Evolutionary conservation across 2,329 filamentous ascomycete species (phyloP).

Genomic region (Cytospora piceicola): DNA sequence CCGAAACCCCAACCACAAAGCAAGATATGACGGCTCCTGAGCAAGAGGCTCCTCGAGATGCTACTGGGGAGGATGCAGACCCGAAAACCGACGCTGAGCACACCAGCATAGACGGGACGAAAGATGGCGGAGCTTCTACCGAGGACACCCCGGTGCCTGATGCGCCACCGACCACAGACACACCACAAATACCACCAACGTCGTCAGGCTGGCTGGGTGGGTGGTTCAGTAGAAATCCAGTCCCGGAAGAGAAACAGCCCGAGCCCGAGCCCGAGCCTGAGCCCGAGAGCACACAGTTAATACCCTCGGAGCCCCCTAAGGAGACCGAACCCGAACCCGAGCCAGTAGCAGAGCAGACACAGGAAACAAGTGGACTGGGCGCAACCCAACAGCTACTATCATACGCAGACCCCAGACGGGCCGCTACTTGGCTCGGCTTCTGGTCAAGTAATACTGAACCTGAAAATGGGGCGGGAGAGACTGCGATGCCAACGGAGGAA

Average conservation of each 20-base stretch:
- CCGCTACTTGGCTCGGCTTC: conserved; percentile 42
- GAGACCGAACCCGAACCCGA: conserved; percentile 17
- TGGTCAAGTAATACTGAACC: conserved; percentile 26
- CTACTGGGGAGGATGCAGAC: neutral
- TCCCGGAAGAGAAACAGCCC: conserved; percentile 9
- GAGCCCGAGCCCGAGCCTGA: conserved; percentile 26
- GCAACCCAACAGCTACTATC: conserved; percentile 28
- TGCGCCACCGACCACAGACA: conserved; percentile 17
- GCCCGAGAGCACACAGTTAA: conserved; percentile 32
- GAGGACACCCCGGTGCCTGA: conserved; percentile 7
- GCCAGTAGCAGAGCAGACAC: neutral
- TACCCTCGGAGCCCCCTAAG: conserved; percentile 26
- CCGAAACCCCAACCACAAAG: conserved; percentile 8
- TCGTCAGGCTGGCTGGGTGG: conserved; percentile 57
- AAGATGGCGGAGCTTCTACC: neutral
- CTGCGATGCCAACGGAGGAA: conserved; percentile 28
- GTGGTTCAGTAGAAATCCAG: conserved; percentile 48
- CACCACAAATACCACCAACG: conserved; percentile 34
- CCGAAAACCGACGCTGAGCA: neutral
- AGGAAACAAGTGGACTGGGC: neutral
- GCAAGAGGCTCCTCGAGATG: neutral
- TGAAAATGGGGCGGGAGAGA: conserved; percentile 14
- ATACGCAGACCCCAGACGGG: conserved; percentile 19
- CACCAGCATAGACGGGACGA: neutral
- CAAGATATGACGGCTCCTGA: neutral